These are phyloP conservation scores for Colletotrichum viniferum DNA, from an alignment of 2,329 filamentous ascomycete genomes.

Conservation along the genomic window DNA sequence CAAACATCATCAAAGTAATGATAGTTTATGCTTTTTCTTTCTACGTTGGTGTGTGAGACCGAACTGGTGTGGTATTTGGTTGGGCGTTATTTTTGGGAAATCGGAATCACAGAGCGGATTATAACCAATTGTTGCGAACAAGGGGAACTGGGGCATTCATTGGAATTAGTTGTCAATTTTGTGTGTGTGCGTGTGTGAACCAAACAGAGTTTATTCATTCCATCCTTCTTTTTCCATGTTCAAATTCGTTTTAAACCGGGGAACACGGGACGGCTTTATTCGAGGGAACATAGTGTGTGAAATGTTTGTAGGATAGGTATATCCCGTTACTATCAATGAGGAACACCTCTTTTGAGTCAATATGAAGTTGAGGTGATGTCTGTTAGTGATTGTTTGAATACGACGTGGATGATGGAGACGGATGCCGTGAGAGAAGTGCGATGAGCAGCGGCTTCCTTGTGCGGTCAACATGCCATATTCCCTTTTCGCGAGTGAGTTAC, in stretches of 20 bases:
- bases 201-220: background rate
- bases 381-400: background rate
- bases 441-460: background rate
- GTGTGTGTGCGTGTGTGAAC: background rate
- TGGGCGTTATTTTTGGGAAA: conserved; percentile 1
- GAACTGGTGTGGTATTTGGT: background rate
- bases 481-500: background rate
- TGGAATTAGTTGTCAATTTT: background rate
- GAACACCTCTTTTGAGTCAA: background rate
- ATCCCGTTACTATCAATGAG: background rate
- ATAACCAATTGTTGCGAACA: background rate
- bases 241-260: background rate
- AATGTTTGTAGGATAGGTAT: background rate
- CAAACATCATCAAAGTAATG: conserved; percentile 13
- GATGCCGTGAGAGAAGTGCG: background rate
- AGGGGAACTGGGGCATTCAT: background rate
- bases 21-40: conserved; percentile 3
- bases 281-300: background rate
- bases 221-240: background rate
- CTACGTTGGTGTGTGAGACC: background rate
- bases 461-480: background rate
- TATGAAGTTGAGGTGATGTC: background rate
- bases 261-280: background rate
- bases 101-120: background rate
- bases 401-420: background rate